Conservation (phyloP, 2,329 filamentous ascomycete genomes). For the Xenosphaeropsis pyriputrescens region DNA sequence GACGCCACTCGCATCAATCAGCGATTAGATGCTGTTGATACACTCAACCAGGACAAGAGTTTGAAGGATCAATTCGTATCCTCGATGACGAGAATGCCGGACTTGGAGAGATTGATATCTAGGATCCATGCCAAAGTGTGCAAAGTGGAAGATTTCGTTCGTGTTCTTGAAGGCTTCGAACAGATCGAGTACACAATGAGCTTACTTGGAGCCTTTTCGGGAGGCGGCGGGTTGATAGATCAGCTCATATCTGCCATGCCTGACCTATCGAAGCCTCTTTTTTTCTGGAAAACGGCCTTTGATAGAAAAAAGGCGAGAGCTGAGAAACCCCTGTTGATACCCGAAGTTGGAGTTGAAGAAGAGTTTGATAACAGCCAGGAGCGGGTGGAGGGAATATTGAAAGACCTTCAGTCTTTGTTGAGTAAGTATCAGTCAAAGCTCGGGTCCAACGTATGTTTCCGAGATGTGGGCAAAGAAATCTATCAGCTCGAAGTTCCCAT, state of each 20-base stretch:
- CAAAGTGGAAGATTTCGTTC: constrained; percentile 81
- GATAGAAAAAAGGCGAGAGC: constrained; percentile 68
- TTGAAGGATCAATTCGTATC: constrained; percentile 79
- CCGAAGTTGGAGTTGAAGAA: constrained; percentile 74
- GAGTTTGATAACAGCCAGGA: constrained; percentile 82
- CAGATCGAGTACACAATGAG: constrained; percentile 93
- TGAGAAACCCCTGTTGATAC: constrained; percentile 62
- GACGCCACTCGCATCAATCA: constrained; percentile 83
- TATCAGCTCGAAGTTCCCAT: constrained; percentile 93
- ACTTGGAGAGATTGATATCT: constrained; percentile 86
- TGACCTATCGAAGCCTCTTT: constrained; percentile 56
- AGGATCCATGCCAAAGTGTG: constrained; percentile 88
- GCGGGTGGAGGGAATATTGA: constrained; percentile 60
- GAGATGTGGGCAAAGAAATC: constrained; percentile 89
- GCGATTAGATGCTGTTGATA: constrained; percentile 83
- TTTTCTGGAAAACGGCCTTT: constrained; percentile 85
- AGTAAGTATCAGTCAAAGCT: constrained; percentile 58
- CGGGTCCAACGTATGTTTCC: constrained; percentile 61
- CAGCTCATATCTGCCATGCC: constrained; percentile 79
- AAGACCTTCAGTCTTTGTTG: constrained; percentile 56
- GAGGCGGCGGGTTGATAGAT: constrained; percentile 72
- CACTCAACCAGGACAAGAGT: constrained; percentile 69
- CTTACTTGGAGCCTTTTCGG: constrained; percentile 57
- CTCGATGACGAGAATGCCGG: constrained; percentile 81
- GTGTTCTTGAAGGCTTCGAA: constrained; percentile 89